Base-by-base conservation (phyloP, 2,329 filamentous ascomycete genomes). In the Beauveria medogensis region DNA sequence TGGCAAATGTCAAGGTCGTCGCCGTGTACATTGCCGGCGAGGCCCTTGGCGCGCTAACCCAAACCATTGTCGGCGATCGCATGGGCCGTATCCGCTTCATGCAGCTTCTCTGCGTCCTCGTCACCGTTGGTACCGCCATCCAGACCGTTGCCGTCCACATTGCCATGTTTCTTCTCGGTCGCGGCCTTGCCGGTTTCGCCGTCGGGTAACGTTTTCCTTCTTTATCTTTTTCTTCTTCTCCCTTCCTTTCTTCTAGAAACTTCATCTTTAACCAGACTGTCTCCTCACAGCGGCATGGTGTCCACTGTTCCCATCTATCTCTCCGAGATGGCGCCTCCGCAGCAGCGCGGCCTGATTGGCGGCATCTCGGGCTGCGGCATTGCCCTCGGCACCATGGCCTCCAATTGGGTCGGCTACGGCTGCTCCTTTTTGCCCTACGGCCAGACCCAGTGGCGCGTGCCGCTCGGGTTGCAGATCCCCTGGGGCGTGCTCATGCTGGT, bases 21-120 rank as follows among this genome's bases (percentile, higher is more conserved):
- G 75, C 82, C 6, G 78, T 83, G 3, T 85, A 85, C 65, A 83
- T 85, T 62, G 82, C 82, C 6, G 83, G 83, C 30, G 82, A 86
- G 69, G 81, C 81, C 14, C 69, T 80, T 5, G 82, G 83, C 1
- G 80, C 82, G 18, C 63, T 83, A 8, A 72, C 72, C 1, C 82
- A 85, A 65, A 84, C 79, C 3, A 73, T 77, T 5, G 69, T 84
- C 20, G 82, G 77, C 9, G 82, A 86, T 64, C 75, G 69, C 67
- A 75, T 80, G 5, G 80, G 80, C 10, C 78, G 80, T 10, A 75
- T 82, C 48, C 75, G 78, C 2, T 82, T 83, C 66, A 81, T 82
- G 78, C 74, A 80, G 64, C 63, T 82, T 46, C 76, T 81, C 71
- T 83, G 81, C 65, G 64, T 81, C 18, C 69, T 83, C 28, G 81